Percentiles rank a stretch among this genome's conserved stretches.
Evolutionary conservation across 163 green algal genomes (phyloP).

Genomic region (Prototheca stagnorum): DNA sequence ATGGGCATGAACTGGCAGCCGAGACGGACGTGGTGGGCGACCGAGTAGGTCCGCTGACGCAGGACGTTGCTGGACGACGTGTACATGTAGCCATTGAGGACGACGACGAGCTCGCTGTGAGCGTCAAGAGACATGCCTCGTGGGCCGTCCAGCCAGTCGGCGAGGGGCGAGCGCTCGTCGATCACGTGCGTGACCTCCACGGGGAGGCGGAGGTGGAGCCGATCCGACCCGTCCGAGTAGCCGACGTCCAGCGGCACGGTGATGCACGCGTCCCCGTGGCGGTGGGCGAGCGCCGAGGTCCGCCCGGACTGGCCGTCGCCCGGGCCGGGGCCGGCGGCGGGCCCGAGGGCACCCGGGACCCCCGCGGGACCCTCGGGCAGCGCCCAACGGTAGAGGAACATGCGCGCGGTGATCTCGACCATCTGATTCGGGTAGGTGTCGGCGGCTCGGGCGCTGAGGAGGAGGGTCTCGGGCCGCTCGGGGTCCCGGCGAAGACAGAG

Average conservation of each 20-base stretch:
- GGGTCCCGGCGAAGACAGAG: conserved; percentile 12
- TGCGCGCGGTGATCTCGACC: conserved; percentile 35
- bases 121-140: conserved; percentile 31
- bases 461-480: conserved; percentile 20
- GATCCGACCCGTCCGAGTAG: conserved; percentile 21
- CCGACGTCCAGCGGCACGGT: conserved; percentile 11
- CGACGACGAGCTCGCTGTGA: conserved; percentile 51
- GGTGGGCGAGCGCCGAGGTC: not conserved
- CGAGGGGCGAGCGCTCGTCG: conserved; percentile 38
- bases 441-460: conserved; percentile 23
- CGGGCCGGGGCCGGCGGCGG: no score
- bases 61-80: conserved; percentile 28
- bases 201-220: conserved; percentile 48
- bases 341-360: no score
- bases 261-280: not conserved
- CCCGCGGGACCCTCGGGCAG: no score
- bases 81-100: conserved; percentile 37
- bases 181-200: conserved; percentile 48
- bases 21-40: conserved; percentile 37
- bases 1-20: conserved; percentile 35
- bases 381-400: conserved; percentile 63
- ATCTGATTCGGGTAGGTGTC: conserved; percentile 63
- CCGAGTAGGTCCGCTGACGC: conserved; percentile 45
- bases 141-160: conserved; percentile 26
- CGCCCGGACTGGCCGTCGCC: no score